A percentile compares a stretch with the other conserved stretches of the same genome.
These are phyloP conservation scores for Agrocybe praecox DNA, from an alignment of 768 basidiomycete species.

Conservation along the genomic window DNA sequence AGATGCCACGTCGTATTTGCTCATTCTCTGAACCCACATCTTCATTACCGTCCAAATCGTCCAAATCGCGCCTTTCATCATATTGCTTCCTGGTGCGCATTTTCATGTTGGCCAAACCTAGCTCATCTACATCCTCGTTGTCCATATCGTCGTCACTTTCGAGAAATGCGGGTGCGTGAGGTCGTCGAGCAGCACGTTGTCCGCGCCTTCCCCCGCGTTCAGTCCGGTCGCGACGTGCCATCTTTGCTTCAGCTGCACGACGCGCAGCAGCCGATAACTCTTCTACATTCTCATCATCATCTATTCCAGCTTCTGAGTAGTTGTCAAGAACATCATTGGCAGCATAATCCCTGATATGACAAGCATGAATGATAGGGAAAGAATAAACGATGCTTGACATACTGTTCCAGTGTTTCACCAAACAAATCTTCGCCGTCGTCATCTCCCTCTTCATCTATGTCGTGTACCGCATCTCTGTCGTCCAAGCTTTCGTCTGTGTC, in stretches of 20 bases:
- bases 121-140: slow-evolving; percentile 72
- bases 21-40: slow-evolving; percentile 57
- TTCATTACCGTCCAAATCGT: slow-evolving; percentile 89
- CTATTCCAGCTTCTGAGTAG: slow-evolving; percentile 86
- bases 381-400: slow-evolving; percentile 11
- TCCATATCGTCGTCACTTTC: slow-evolving; percentile 83
- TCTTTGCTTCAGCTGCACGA: slow-evolving; percentile 81
- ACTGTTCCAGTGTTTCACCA: slow-evolving; percentile 78
- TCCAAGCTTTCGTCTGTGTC: slow-evolving; percentile 85
- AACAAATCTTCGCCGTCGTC: slow-evolving; percentile 96
- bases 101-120: slow-evolving; percentile 72
- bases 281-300: slow-evolving; percentile 76
- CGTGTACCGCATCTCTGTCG: slow-evolving; percentile 66
- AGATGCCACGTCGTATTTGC: background rate
- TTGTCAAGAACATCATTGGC: slow-evolving; percentile 79
- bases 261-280: slow-evolving; percentile 71
- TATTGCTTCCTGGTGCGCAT: slow-evolving; percentile 87
- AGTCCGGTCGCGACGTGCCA: slow-evolving; percentile 85
- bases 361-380: slow-evolving; percentile 10
- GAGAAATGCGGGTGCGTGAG: slow-evolving; percentile 85
- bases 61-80: slow-evolving; percentile 88
- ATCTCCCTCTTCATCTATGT: slow-evolving; percentile 71
- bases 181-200: slow-evolving; percentile 74
- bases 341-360: slow-evolving; percentile 73
- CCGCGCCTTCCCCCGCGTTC: slow-evolving; percentile 70